A percentile compares a stretch with the other conserved stretches of the same genome.
Evolutionary conservation across 768 basidiomycete genomes (phyloP).

Genomic region (Mycena albidolilacea): DNA sequence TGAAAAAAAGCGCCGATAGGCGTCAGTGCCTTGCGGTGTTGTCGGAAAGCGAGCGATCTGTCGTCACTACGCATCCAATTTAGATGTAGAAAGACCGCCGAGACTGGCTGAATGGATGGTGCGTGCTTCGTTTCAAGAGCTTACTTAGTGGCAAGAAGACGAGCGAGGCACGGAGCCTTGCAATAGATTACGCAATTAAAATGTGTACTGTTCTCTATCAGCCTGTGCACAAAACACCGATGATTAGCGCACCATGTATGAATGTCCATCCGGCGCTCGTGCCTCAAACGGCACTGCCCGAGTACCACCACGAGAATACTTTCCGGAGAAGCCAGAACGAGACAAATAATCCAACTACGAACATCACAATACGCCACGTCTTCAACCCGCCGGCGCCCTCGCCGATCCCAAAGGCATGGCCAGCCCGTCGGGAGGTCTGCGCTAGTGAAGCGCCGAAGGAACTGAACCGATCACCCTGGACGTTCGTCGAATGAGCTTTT

Average conservation of each 20-base stretch:
- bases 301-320: conserved; percentile 63
- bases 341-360: conserved; percentile 70
- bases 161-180: too few relatives aligned
- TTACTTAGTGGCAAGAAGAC: neutral
- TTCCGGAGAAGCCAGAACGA: conserved; percentile 70
- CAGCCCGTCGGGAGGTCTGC: conserved; percentile 78
- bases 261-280: neutral
- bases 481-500: conserved; percentile 12
- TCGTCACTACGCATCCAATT: too few relatives aligned
- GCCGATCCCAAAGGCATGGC: conserved; percentile 78
- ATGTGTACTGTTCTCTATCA: conserved; percentile 21
- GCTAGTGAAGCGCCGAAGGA: conserved; percentile 74
- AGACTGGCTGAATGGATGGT: too few relatives aligned
- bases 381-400: conserved; percentile 73
- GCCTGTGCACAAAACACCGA: neutral
- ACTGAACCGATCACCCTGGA: conserved; percentile 76
- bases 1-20: neutral
- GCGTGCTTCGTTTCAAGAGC: too few relatives aligned
- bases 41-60: neutral
- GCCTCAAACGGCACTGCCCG: conserved; percentile 22
- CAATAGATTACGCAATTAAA: conserved; percentile 28
- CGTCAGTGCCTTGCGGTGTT: neutral
- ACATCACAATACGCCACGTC: conserved; percentile 77
- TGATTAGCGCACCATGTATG: conserved; percentile 22
- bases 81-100: too few relatives aligned